Conservation (phyloP, 352 stramenopile species). For the Phytophthora cryptogea region DNA sequence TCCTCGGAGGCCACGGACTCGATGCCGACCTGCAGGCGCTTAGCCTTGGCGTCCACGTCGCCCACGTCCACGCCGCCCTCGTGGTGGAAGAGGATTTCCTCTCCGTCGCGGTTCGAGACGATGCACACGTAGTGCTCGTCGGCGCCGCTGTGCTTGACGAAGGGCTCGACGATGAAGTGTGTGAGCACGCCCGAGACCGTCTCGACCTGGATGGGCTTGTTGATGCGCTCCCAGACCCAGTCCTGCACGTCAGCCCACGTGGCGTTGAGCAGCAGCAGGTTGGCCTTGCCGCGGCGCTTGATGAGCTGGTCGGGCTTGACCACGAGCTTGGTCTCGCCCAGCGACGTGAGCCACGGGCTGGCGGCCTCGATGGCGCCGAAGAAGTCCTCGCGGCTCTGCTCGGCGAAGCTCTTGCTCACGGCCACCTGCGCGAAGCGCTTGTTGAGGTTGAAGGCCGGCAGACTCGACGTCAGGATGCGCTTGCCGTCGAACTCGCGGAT, state of each 20-base stretch:
- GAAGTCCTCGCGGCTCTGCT: slow-evolving; percentile 56
- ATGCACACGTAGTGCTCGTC: slow-evolving; percentile 99
- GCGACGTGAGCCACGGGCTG: slow-evolving; percentile 85
- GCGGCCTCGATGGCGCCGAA: slow-evolving; percentile 67
- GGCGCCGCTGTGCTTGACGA: slow-evolving; percentile 89
- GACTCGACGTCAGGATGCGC: slow-evolving; percentile 86
- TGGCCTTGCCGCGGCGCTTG: slow-evolving; percentile 96
- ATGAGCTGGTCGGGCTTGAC: slow-evolving; percentile 99
- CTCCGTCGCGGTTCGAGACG: slow-evolving; percentile 91
- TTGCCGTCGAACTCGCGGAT: slow-evolving; percentile 97
- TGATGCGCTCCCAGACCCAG: slow-evolving; percentile 95
- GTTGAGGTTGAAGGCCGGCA: slow-evolving; percentile 80
- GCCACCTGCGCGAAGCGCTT: slow-evolving; percentile 78
- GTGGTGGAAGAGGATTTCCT: slow-evolving; percentile 97
- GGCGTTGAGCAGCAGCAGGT: slow-evolving; percentile 95
- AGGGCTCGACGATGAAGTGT: slow-evolving; percentile 98
- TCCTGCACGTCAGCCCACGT: slow-evolving; percentile 91
- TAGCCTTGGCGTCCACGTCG: slow-evolving; percentile 95
- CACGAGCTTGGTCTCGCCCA: slow-evolving; percentile 87
- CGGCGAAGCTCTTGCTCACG: slow-evolving; percentile 42
- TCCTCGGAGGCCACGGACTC: slow-evolving; percentile 70
- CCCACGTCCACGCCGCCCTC: slow-evolving; percentile 96
- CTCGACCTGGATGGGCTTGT: slow-evolving; percentile 93
- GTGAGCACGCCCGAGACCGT: slow-evolving; percentile 91
- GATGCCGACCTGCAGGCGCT: slow-evolving; percentile 87